Percentiles rank a stretch among this genome's conserved stretches.
Conservation (phyloP, 2,329 filamentous ascomycete species). For the Ophiostoma novo-ulmi region DNA sequence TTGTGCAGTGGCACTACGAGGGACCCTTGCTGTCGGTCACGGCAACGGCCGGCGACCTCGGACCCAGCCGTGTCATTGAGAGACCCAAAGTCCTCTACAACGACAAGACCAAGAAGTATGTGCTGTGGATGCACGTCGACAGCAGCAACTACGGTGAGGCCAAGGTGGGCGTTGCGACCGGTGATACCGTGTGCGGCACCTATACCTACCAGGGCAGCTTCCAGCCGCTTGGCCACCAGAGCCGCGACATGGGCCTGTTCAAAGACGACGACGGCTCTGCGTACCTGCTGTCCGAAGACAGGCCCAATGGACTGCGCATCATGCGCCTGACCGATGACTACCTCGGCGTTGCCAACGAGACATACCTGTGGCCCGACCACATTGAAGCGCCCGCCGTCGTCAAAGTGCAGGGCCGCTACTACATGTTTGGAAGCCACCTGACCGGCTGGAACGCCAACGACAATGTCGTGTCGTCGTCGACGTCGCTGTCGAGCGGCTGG, state of each 20-base stretch:
- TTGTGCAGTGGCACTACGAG: conserved; percentile 44
- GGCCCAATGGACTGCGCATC: conserved; percentile 29
- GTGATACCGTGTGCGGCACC: conserved; percentile 54
- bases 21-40: conserved; percentile 28
- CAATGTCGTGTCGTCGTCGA: conserved; percentile 45
- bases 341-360: conserved; percentile 24
- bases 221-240: conserved; percentile 31
- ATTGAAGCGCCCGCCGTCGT: conserved; percentile 50
- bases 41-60: conserved; percentile 27
- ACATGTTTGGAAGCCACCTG: conserved; percentile 49
- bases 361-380: conserved; percentile 34
- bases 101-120: conserved; percentile 43
- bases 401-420: conserved; percentile 49
- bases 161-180: conserved; percentile 32
- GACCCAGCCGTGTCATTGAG: conserved; percentile 54
- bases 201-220: conserved; percentile 43
- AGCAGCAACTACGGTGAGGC: conserved; percentile 38
- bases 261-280: conserved; percentile 57
- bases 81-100: conserved; percentile 67
- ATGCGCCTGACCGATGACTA: conserved; percentile 29
- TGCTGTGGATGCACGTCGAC: conserved; percentile 64
- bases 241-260: conserved; percentile 53
- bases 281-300: conserved; percentile 58
- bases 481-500: conserved; percentile 49
- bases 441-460: conserved; percentile 47